Evolutionary conservation across 371 early-diverging fungal genomes (phyloP).

Genomic region (Polyrhizophydium stewartii): DNA sequence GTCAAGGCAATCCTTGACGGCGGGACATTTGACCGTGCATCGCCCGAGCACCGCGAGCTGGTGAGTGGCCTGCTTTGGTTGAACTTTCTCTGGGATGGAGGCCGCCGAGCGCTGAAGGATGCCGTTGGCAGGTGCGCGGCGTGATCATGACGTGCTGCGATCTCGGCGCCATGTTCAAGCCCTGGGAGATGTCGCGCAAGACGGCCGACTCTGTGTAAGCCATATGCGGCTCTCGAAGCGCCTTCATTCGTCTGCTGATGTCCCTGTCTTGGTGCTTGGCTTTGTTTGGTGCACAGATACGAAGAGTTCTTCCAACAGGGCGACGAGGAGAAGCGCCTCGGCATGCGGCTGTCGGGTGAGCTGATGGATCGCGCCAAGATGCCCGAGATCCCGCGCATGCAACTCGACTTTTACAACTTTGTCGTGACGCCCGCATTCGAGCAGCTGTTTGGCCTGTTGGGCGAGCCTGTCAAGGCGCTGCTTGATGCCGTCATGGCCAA

Average conservation of each 20-base stretch:
- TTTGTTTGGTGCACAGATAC: slow-evolving; percentile 17
- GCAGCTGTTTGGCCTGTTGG: slow-evolving; percentile 8
- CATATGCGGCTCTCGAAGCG: neutral
- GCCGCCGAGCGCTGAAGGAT: neutral
- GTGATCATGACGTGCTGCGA: slow-evolving; percentile 35
- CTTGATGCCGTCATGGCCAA: slow-evolving; percentile 11
- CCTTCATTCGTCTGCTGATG: no score
- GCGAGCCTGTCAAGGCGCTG: slow-evolving; percentile 1
- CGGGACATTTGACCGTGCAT: slow-evolving; percentile 4
- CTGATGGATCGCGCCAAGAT: slow-evolving; percentile 26
- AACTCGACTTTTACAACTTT: slow-evolving; percentile 24
- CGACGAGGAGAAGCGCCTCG: slow-evolving; percentile 29
- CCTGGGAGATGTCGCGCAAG: slow-evolving; percentile 15
- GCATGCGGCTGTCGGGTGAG: slow-evolving; percentile 24
- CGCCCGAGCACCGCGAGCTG: slow-evolving; percentile 17
- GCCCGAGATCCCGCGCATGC: slow-evolving; percentile 28
- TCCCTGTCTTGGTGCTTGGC: neutral
- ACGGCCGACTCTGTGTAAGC: slow-evolving; percentile 31
- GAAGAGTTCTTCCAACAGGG: slow-evolving; percentile 37
- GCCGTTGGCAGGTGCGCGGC: slow-evolving; percentile 9
- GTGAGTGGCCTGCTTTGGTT: neutral
- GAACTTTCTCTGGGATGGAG: neutral
- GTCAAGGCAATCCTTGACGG: slow-evolving; percentile 10
- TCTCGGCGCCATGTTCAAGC: slow-evolving; percentile 31
- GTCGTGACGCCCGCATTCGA: slow-evolving; percentile 32